Percentiles rank a stretch among this genome's conserved stretches.
Evolutionary conservation across 2,329 filamentous ascomycete species (phyloP).

Genomic region (Colletotrichum trifolii): DNA sequence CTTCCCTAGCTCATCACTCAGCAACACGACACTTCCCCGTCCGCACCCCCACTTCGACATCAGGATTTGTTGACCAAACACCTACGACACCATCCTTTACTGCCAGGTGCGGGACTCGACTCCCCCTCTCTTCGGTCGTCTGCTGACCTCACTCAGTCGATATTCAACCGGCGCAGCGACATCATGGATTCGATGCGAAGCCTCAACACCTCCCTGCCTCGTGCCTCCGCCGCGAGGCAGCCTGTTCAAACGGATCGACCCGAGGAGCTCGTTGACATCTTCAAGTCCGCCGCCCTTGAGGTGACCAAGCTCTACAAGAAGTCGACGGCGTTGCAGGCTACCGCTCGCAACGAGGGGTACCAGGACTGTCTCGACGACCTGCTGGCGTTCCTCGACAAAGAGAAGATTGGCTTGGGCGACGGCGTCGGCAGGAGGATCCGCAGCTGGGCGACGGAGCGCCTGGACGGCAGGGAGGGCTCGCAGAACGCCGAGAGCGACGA

Average conservation of each 20-base stretch:
- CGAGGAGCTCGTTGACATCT: conserved; percentile 83
- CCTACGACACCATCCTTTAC: conserved; percentile 24
- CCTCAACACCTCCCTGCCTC: conserved; percentile 40
- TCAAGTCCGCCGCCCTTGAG: conserved; percentile 91
- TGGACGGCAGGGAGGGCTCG: conserved; percentile 70
- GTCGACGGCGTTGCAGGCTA: conserved; percentile 80
- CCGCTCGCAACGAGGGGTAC: conserved; percentile 84
- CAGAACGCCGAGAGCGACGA: conserved; percentile 75
- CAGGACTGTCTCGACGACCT: conserved; percentile 95
- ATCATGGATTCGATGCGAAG: conserved; percentile 49
- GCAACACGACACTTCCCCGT: conserved; percentile 4
- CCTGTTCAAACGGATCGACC: conserved; percentile 53
- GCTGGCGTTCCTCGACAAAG: conserved; percentile 84
- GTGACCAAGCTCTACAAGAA: conserved; percentile 98
- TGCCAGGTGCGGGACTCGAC: conserved; percentile 29
- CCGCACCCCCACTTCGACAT: conserved; percentile 28
- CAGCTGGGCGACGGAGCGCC: conserved; percentile 74
- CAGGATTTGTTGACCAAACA: conserved; percentile 36
- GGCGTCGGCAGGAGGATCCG: conserved; percentile 77
- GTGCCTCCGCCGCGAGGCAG: conserved; percentile 39
- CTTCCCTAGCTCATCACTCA: too few relatives aligned
- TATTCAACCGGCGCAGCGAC: conserved; percentile 11
- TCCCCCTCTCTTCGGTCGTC: conserved; percentile 1
- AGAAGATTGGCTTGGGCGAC: conserved; percentile 81
- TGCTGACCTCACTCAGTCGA: conserved; percentile 21